Evolutionary conservation across 257 asterid species (phyloP).

Genomic region (Coffea eugenioides): DNA sequence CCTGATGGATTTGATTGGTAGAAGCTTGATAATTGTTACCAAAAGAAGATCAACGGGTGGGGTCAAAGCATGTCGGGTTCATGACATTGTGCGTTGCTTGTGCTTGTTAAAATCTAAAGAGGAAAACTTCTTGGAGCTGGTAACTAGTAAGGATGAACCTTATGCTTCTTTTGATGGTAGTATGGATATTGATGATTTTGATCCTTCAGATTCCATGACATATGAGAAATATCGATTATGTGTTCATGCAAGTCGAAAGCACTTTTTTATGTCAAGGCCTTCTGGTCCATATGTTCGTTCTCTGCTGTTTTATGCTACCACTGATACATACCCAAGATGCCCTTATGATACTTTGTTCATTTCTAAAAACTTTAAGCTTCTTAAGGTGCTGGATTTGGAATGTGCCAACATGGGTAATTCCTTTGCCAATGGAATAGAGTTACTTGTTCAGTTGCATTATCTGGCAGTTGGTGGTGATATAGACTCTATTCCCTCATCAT

Average conservation of each 20-base stretch:
- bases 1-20: not conserved
- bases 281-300: slow-evolving; percentile 12
- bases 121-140: no score
- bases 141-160: no score
- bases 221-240: slow-evolving; percentile 1
- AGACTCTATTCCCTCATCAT: slow-evolving; percentile 8
- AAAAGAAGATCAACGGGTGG: no score
- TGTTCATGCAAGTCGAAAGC: not conserved
- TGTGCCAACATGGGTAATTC: slow-evolving; percentile 13
- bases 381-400: slow-evolving; percentile 15
- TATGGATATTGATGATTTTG: no score
- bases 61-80: not conserved
- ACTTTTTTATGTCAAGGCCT: not conserved
- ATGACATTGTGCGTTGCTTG: not conserved
- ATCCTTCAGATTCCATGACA: not conserved
- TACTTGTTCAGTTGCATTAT: slow-evolving; percentile 6
- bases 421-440: not conserved
- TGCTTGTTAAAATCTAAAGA: not conserved
- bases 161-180: no score
- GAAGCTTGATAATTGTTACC: no score
- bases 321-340: slow-evolving; percentile 18
- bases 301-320: slow-evolving; percentile 10
- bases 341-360: not conserved
- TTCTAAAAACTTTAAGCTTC: slow-evolving; percentile 13
- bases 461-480: slow-evolving; percentile 6